Conservation (phyloP, 352 stramenopile genomes). For the Achlya hypogyna region DNA sequence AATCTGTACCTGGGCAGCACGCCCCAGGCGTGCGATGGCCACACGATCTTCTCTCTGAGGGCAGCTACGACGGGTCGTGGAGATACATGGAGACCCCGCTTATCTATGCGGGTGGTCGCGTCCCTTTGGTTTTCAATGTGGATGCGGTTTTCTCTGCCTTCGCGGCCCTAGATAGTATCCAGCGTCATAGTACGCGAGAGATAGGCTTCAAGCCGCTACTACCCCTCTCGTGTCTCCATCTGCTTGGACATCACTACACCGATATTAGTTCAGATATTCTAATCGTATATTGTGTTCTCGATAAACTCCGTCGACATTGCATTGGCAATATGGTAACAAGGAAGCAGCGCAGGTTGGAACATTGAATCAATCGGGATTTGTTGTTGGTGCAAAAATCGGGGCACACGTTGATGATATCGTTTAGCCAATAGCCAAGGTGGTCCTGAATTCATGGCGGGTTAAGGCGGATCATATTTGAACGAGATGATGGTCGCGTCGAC, state of each 20-base stretch:
- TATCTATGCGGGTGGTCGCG: constrained; percentile 9
- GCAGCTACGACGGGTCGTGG: background rate
- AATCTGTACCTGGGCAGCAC: background rate
- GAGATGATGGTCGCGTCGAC: no score
- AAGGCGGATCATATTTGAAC: no score
- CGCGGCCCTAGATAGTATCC: background rate
- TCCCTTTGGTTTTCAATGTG: constrained; percentile 21
- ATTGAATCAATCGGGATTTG: no score
- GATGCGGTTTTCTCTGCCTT: constrained; percentile 14
- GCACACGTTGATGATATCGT: no score
- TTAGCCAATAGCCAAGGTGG: no score
- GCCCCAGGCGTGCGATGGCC: constrained; percentile 16
- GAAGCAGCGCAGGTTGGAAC: no score
- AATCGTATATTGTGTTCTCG: background rate
- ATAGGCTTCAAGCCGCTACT: constrained; percentile 11
- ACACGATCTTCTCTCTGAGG: constrained; percentile 21
- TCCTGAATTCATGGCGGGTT: no score
- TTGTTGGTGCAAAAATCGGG: no score
- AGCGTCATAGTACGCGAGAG: constrained; percentile 23
- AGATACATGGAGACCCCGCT: constrained; percentile 2
- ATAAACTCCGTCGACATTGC: background rate
- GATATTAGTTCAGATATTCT: no score
- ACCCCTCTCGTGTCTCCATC: constrained; percentile 22
- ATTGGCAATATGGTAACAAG: no score
- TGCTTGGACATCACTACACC: constrained; percentile 13